These are phyloP conservation scores for Penicillium capsulatum DNA, from an alignment of 2,329 filamentous ascomycete genomes.

Conservation along the genomic window DNA sequence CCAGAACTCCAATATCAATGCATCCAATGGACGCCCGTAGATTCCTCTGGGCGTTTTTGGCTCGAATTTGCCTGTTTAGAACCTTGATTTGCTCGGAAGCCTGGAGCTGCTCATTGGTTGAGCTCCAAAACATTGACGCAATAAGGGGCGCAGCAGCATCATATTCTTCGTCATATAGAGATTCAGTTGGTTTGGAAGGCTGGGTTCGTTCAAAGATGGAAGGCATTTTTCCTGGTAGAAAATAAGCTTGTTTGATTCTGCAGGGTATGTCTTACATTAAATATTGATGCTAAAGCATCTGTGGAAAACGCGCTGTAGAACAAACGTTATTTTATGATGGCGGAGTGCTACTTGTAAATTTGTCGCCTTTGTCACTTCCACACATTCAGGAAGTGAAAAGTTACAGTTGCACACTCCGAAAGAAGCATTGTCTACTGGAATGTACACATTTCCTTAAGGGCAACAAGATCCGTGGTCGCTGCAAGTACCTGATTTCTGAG, in stretches of 20 bases:
- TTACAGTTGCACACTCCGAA: background rate
- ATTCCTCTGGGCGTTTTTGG: conserved; percentile 7
- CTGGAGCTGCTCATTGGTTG: conserved; percentile 1
- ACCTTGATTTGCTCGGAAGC: conserved; percentile 7
- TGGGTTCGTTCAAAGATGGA: background rate
- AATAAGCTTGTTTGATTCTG: background rate
- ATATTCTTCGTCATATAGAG: conserved; percentile 10
- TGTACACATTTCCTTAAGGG: background rate
- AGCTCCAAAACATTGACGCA: conserved; percentile 11
- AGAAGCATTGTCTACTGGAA: background rate
- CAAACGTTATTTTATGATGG: background rate
- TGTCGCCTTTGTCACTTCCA: background rate
- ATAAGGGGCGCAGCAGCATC: conserved; percentile 9
- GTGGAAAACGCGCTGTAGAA: background rate
- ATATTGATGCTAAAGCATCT: background rate
- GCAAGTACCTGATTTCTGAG: background rate
- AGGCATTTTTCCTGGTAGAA: background rate
- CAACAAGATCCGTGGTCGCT: background rate
- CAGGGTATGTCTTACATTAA: background rate
- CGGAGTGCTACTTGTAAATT: background rate
- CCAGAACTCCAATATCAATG: conserved; percentile 1
- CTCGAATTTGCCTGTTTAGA: conserved; percentile 7
- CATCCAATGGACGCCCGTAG: conserved; percentile 2
- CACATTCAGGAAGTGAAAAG: background rate
- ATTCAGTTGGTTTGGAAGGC: background rate